A percentile compares a stretch with the other conserved stretches of the same genome.
Conservation (phyloP, 179 eudicot genomes). For the Beta lomatogona region DNA sequence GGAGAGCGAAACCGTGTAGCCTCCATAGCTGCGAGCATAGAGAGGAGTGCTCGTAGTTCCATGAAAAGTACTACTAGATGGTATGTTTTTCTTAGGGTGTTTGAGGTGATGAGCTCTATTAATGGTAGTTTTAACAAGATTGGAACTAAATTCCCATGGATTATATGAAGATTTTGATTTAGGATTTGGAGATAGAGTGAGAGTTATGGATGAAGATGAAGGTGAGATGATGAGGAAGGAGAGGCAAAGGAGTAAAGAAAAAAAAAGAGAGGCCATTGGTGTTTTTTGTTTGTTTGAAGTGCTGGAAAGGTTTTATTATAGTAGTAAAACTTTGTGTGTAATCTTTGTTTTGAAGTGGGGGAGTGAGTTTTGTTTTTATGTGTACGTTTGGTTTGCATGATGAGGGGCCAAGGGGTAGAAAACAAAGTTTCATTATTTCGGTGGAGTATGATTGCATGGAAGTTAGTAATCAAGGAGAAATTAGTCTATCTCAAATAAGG, state of each 20-base stretch:
- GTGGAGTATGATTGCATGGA: slow-evolving; percentile 19
- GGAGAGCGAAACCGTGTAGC: slow-evolving; percentile 58
- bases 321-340: background rate
- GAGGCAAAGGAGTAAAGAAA: slow-evolving; percentile 29
- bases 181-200: slow-evolving; percentile 40
- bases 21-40: slow-evolving; percentile 64
- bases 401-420: background rate
- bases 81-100: slow-evolving; percentile 29
- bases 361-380: slow-evolving; percentile 15
- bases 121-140: slow-evolving; percentile 46
- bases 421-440: slow-evolving; percentile 13
- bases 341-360: slow-evolving; percentile 10
- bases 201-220: slow-evolving; percentile 33
- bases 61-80: slow-evolving; percentile 22
- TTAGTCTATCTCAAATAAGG: background rate
- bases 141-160: slow-evolving; percentile 37
- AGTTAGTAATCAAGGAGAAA: background rate
- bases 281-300: background rate
- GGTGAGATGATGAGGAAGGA: slow-evolving; percentile 29
- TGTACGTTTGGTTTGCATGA: slow-evolving; percentile 19
- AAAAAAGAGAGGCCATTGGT: slow-evolving; percentile 24
- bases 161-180: slow-evolving; percentile 22
- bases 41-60: slow-evolving; percentile 34
- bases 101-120: slow-evolving; percentile 62
- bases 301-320: slow-evolving; percentile 5